Base-by-base conservation (phyloP, 2,329 filamentous ascomycete genomes). In the Claviceps pazoutovae region DNA sequence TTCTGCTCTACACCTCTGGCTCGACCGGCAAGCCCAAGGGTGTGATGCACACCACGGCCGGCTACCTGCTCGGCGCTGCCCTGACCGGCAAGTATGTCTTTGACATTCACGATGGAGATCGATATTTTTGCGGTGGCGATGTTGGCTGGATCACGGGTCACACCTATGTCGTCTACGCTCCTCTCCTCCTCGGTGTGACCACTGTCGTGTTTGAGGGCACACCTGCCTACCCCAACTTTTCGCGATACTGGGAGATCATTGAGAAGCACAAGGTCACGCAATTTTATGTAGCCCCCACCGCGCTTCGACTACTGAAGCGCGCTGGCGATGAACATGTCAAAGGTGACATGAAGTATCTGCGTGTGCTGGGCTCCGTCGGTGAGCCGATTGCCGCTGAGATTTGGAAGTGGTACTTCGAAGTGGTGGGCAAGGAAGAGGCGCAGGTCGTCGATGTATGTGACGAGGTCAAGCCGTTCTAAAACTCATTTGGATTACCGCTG, bases 121-220 rank as follows among this genome's bases (percentile, higher is more conserved):
- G 80, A 57, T 96, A 93, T 78, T 97, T 97, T 78, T 98, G 93
- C 62, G 93, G 90, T 68, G 93, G 93, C 67, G 93, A 98, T 64
- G 91, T 98, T 44, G 93, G 93, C 58, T 98, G 93, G 93, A 97
- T 98, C 66, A 98, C 93, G 34, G 93, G 93, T 17, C 93, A 98
- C 73, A 95, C 93, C 23, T 98, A 98, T 62, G 91, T 97, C 52
- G 91, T 98, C 41, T 98, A 98, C 66, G 89, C 93, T 11, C 93
- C 93, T 57, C 77, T 98, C 50, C 76, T 98, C 46, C 82, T 97
- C 47, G 93, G 93, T 73, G 86, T 95, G 56, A 82, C 91, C 9
- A 97, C 91, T 0, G 88, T 98, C 17, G 91, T 98, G 34, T 98
- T 97, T 60, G 93, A 98, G 73, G 94, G 93, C 60, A 98, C 93